Evolutionary conservation across 441 rosid species (phyloP).

Genomic region (Croton setiger): DNA sequence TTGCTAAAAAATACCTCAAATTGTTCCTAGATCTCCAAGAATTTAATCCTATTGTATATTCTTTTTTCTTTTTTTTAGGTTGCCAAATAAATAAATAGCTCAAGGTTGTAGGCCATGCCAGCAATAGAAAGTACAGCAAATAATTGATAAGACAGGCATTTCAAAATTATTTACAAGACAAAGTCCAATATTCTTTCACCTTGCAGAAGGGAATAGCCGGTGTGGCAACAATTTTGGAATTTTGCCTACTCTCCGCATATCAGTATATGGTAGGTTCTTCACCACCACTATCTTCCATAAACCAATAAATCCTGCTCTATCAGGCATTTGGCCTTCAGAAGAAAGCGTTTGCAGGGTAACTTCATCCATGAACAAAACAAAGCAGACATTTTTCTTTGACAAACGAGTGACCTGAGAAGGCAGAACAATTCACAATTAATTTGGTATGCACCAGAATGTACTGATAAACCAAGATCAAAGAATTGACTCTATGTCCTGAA

Average conservation of each 20-base stretch:
- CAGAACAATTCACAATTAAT: conserved; percentile 11
- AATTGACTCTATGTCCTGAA: no score
- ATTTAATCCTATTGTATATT: neutral
- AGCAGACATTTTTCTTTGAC: conserved; percentile 96
- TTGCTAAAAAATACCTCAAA: neutral
- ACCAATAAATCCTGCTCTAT: conserved; percentile 83
- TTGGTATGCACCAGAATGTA: no score
- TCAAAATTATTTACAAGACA: neutral
- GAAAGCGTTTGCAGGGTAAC: conserved; percentile 62
- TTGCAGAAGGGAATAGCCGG: conserved; percentile 93
- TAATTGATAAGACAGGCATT: neutral
- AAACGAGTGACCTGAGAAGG: conserved; percentile 67
- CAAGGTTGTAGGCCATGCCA: neutral
- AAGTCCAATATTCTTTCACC: conserved; percentile 51
- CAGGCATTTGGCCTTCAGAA: conserved; percentile 80
- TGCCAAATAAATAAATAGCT: neutral
- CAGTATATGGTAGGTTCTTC: conserved; percentile 80
- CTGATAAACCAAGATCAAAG: no score
- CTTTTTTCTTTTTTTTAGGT: neutral
- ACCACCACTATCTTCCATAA: conserved; percentile 94
- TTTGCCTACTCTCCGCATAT: conserved; percentile 97
- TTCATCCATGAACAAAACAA: conserved; percentile 93
- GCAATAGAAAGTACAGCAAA: neutral
- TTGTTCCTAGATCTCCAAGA: neutral
- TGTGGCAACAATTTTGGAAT: conserved; percentile 89